phyloP scores from a whole-genome alignment of 164 flowering plant species.

The Platanus orientalis region DNA sequence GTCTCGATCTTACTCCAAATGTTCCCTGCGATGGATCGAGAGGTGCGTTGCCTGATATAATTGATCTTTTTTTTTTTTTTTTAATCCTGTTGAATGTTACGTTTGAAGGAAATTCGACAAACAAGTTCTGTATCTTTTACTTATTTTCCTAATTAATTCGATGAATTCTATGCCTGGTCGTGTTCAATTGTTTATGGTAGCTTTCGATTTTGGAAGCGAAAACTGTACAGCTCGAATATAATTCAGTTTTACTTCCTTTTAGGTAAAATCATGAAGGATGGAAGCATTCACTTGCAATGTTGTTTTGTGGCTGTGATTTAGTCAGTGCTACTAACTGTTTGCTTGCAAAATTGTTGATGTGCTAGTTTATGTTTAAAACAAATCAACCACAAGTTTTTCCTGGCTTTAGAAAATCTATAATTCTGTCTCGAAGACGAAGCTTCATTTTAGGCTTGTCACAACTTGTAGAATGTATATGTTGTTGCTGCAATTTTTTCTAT shows the following conservation, averaged over 20 bases:
- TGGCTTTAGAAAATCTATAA: too few relatives aligned
- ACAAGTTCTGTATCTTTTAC: not conserved
- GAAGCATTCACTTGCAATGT: not conserved
- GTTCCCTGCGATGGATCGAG: constrained; percentile 21
- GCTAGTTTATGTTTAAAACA: too few relatives aligned
- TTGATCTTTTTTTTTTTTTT: not conserved
- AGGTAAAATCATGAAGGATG: not conserved
- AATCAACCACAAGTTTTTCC: too few relatives aligned
- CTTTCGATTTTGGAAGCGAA: not conserved
- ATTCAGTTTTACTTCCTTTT: not conserved
- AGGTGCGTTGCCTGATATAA: constrained; percentile 5
- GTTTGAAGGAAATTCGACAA: constrained; percentile 1
- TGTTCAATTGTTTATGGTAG: not conserved
- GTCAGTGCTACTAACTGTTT: too few relatives aligned
- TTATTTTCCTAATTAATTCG: not conserved
- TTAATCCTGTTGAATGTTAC: not conserved
- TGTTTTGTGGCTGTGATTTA: not conserved
- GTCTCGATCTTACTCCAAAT: constrained; percentile 18
- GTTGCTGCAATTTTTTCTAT: too few relatives aligned
- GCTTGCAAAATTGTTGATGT: too few relatives aligned
- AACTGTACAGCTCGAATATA: not conserved
- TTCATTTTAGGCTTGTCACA: too few relatives aligned
- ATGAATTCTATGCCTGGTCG: not conserved
- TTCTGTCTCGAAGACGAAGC: too few relatives aligned
- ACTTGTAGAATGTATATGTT: too few relatives aligned